Evolutionary conservation across 176 grass and related monocot species (phyloP).

Genomic region (Carex parvula): DNA sequence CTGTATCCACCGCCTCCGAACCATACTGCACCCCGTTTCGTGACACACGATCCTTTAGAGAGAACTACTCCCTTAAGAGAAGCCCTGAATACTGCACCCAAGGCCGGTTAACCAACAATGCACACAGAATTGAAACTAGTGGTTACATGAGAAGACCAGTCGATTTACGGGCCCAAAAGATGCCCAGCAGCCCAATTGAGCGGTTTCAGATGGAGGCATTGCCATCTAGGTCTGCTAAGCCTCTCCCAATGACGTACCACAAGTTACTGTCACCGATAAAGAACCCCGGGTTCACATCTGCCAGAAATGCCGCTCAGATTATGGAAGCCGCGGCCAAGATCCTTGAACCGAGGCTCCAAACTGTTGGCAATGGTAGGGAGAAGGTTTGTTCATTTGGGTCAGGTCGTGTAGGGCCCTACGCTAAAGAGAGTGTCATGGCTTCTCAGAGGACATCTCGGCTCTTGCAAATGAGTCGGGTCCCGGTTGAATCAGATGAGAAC

Average conservation of each 20-base stretch:
- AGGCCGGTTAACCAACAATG: conserved; percentile 37
- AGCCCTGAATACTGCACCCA: conserved; percentile 41
- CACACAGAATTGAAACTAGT: conserved; percentile 30
- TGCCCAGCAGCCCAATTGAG: conserved; percentile 75
- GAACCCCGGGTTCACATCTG: conserved; percentile 57
- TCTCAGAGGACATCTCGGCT: conserved; percentile 38
- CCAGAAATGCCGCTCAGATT: conserved; percentile 62
- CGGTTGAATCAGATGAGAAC: conserved; percentile 34
- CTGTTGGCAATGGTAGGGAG: conserved; percentile 39
- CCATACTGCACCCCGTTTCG: conserved; percentile 63
- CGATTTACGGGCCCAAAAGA: conserved; percentile 62
- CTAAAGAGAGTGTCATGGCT: conserved; percentile 32
- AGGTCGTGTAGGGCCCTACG: conserved; percentile 39
- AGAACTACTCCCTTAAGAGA: conserved; percentile 44
- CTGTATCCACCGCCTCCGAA: conserved; percentile 38
- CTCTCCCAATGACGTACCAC: conserved; percentile 40
- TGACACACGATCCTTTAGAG: conserved; percentile 48
- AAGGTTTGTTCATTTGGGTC: conserved; percentile 58
- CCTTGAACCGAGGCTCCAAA: conserved; percentile 58
- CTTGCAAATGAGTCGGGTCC: conserved; percentile 38
- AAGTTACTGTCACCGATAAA: conserved; percentile 71
- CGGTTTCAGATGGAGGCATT: conserved; percentile 72
- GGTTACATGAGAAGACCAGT: conserved; percentile 54
- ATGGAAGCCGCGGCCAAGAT: conserved; percentile 87
- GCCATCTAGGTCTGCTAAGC: conserved; percentile 47